Evolutionary conservation across 805 yeast species (phyloP).

Genomic region (Helenozyma baotianmanensis): DNA sequence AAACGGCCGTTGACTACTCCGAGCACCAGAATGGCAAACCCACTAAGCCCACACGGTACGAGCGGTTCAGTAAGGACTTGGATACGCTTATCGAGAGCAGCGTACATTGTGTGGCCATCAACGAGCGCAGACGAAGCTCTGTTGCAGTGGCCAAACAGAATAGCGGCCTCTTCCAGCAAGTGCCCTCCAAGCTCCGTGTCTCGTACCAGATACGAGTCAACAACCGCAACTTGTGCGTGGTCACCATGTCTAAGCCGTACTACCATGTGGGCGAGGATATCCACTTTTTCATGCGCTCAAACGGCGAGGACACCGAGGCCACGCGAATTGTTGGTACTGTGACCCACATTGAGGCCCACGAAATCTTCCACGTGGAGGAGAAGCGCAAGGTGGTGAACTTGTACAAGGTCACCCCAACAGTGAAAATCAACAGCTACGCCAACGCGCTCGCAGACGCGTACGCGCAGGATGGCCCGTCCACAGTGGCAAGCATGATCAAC

Average conservation of each 20-base stretch:
- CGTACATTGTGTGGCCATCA: conserved; percentile 30
- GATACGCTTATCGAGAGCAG: conserved; percentile 27
- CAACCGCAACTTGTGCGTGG: conserved; percentile 26
- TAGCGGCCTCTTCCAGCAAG: conserved; percentile 7
- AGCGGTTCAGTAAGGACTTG: conserved; percentile 25
- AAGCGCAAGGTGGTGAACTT: conserved; percentile 17
- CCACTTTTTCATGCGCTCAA: conserved; percentile 23
- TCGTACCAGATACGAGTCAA: conserved; percentile 34
- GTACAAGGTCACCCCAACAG: conserved; percentile 31
- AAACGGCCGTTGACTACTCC: too few species aligned
- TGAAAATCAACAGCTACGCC: conserved; percentile 31
- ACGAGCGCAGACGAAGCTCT: conserved; percentile 29
- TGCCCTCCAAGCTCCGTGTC: conserved; percentile 9
- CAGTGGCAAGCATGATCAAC: conserved; percentile 19
- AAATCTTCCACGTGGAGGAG: conserved; percentile 23
- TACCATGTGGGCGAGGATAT: conserved; percentile 39
- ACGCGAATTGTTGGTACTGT: conserved; percentile 31
- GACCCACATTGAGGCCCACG: conserved; percentile 37
- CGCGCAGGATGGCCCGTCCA: background rate
- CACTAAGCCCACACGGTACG: background rate
- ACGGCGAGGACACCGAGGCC: conserved; percentile 3
- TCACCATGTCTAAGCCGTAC: conserved; percentile 29
- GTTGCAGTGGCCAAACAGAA: conserved; percentile 12
- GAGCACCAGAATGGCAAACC: background rate
- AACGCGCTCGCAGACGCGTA: conserved; percentile 20